Percentiles rank a stretch among this genome's conserved stretches.
Conservation (phyloP, 2,329 filamentous ascomycete species). For the Venturia nashicola region DNA sequence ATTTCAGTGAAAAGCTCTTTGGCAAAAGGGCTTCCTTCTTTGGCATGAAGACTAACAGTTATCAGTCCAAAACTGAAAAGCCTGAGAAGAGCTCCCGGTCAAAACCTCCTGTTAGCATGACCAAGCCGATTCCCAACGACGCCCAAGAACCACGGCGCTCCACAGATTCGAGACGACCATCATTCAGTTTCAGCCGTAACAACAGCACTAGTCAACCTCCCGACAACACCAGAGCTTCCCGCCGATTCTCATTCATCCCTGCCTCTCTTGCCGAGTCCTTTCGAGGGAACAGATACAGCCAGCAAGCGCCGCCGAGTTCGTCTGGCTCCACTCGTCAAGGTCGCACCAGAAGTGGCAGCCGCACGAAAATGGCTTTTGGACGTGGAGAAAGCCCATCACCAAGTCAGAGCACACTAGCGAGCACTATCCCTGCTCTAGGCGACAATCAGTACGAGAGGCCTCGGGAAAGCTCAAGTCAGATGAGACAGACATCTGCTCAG, state of each 20-base stretch:
- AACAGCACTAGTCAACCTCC: constrained; percentile 24
- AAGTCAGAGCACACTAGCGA: constrained; percentile 4
- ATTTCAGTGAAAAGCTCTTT: constrained; percentile 70
- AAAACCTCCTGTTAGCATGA: constrained; percentile 83
- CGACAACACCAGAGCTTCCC: constrained; percentile 25
- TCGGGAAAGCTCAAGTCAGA: neutral
- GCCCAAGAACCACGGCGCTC: constrained; percentile 38
- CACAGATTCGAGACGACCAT: constrained; percentile 37
- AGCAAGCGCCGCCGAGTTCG: constrained; percentile 13
- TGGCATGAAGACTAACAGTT: constrained; percentile 35
- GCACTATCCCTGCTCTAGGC: constrained; percentile 2
- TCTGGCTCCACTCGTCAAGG: constrained; percentile 20
- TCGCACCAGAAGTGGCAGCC: constrained; percentile 21
- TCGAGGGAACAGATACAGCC: constrained; percentile 19
- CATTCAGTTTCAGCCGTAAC: constrained; percentile 37
- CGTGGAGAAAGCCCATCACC: constrained; percentile 18
- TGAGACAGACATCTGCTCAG: neutral
- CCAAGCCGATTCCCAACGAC: constrained; percentile 52
- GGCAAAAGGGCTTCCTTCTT: constrained; percentile 75
- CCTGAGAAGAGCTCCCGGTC: constrained; percentile 33
- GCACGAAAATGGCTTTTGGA: constrained; percentile 29
- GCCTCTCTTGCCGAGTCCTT: constrained; percentile 31
- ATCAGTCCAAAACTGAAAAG: constrained; percentile 21
- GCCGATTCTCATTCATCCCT: constrained; percentile 39
- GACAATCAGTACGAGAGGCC: constrained; percentile 4